Evolutionary conservation across 495 filamentous ascomycete species (phyloP).

Genomic region (Aspergillus sclerotiicarbonarius): DNA sequence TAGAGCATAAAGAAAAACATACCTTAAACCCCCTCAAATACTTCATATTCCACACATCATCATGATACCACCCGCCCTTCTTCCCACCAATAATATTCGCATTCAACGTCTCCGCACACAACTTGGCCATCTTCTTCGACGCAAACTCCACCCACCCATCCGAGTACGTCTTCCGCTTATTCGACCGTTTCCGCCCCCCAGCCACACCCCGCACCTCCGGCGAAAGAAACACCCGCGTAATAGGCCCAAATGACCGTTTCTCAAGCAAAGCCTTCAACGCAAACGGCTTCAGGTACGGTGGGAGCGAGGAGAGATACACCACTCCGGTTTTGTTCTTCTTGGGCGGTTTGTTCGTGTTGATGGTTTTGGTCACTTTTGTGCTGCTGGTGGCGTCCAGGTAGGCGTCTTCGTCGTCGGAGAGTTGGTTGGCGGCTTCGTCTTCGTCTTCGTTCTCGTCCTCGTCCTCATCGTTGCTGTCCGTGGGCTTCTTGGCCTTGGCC

Average conservation of each 20-base stretch:
- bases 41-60: constrained; percentile 86
- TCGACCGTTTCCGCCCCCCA: constrained; percentile 62
- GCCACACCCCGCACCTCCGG: constrained; percentile 70
- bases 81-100: constrained; percentile 78
- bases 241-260: constrained; percentile 62
- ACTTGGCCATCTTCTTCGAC: constrained; percentile 73
- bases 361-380: constrained; percentile 18
- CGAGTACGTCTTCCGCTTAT: constrained; percentile 81
- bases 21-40: constrained; percentile 76
- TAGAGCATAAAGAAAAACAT: too few relatives aligned
- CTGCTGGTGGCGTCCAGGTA: constrained; percentile 20
- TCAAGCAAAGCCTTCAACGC: constrained; percentile 77
- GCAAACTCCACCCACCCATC: constrained; percentile 96
- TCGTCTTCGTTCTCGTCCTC: constrained; percentile 15
- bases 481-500: not conserved
- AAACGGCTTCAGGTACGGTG: constrained; percentile 90
- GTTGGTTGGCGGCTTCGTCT: constrained; percentile 13
- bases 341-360: constrained; percentile 23
- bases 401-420: constrained; percentile 19
- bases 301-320: constrained; percentile 85
- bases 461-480: constrained; percentile 8
- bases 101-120: constrained; percentile 82
- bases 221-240: constrained; percentile 83
- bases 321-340: constrained; percentile 63
- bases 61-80: constrained; percentile 85